A percentile compares a stretch with the other conserved stretches of the same genome.
Evolutionary conservation across 805 yeast species (phyloP).

Genomic region (Cyberlindnera maclurae): DNA sequence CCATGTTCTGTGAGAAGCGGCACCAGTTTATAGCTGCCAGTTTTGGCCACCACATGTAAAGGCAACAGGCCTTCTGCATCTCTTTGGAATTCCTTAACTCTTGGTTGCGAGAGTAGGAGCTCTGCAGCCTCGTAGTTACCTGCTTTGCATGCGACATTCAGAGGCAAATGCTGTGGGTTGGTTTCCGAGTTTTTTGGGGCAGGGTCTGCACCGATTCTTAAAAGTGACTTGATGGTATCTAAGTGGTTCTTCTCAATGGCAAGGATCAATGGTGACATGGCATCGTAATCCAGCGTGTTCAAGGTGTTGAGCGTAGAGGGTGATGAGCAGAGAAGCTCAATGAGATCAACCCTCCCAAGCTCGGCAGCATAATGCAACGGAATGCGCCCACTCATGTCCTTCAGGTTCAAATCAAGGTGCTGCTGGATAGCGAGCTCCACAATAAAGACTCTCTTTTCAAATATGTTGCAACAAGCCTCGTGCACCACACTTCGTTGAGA

Average conservation of each 20-base stretch:
- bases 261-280: constrained; percentile 75
- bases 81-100: constrained; percentile 36
- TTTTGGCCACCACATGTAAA: constrained; percentile 79
- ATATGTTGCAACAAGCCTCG: constrained; percentile 37
- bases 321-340: constrained; percentile 30
- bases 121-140: constrained; percentile 71
- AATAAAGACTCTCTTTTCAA: constrained; percentile 19
- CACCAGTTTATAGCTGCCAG: constrained; percentile 68
- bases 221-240: constrained; percentile 42
- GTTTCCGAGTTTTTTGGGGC: constrained; percentile 41
- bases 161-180: constrained; percentile 61
- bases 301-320: constrained; percentile 22
- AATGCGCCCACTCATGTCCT: constrained; percentile 67
- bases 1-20: constrained; percentile 64
- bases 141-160: constrained; percentile 82
- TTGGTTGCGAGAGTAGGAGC: constrained; percentile 27
- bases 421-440: constrained; percentile 19
- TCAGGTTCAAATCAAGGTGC: constrained; percentile 27
- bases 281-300: constrained; percentile 55
- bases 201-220: constrained; percentile 41
- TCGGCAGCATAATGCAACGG: constrained; percentile 86
- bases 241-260: constrained; percentile 67
- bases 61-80: constrained; percentile 89
- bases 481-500: constrained; percentile 72
- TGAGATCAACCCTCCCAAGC: constrained; percentile 39